These are phyloP conservation scores for Fistulina hepatica DNA, from an alignment of 1,284 basidiomycete genomes.

Conservation along the genomic window DNA sequence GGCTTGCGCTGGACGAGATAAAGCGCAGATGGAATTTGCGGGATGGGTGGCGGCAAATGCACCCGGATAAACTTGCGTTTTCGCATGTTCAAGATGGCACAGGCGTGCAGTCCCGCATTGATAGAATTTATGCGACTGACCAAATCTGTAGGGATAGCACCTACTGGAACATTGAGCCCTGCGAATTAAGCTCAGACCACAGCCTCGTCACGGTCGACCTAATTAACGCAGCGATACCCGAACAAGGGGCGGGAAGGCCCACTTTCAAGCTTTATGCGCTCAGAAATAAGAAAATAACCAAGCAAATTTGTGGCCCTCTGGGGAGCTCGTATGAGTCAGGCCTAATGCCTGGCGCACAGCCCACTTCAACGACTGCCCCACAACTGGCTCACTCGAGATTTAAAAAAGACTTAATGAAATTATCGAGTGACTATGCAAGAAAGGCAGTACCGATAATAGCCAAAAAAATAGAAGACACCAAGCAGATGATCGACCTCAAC, in stretches of 20 bases:
- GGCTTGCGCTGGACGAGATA: constrained; percentile 4
- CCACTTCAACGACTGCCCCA: background rate
- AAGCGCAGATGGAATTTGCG: constrained; percentile 1
- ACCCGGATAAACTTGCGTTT: background rate
- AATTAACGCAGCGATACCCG: constrained; percentile 2
- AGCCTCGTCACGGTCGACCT: constrained; percentile 5
- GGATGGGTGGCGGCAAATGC: constrained; percentile 8
- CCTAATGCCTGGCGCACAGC: no score
- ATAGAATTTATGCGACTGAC: background rate
- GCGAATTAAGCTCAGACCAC: constrained; percentile 9
- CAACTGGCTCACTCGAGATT: background rate
- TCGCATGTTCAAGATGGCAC: background rate
- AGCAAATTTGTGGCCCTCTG: no score
- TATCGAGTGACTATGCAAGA: no score
- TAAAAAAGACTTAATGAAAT: no score
- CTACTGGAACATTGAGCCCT: constrained; percentile 7
- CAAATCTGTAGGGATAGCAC: background rate
- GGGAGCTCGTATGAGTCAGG: no score
- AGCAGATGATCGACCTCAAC: no score
- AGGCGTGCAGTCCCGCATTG: background rate
- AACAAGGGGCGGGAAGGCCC: constrained; percentile 10
- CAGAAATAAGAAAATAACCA: no score
- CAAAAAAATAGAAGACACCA: no score
- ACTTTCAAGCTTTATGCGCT: constrained; percentile 7
- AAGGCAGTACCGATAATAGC: no score